Base-by-base conservation (phyloP, 345 rosid genomes). In the Citrus glauca region DNA sequence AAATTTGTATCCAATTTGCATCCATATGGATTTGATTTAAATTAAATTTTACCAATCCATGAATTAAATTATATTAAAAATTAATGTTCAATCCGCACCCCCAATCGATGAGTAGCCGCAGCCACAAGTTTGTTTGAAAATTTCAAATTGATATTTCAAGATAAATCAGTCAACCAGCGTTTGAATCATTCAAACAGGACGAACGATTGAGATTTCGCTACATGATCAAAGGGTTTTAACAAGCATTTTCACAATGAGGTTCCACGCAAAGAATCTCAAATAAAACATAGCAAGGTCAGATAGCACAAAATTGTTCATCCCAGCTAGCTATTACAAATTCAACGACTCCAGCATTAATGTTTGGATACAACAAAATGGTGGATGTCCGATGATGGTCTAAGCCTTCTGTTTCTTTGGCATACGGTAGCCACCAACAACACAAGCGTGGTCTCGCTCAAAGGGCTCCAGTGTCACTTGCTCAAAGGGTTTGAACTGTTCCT, bases 381-480 rank as follows among this genome's bases (percentile, higher is more conserved):
- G 56, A 50, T 4, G 56, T 16, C 6, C 4, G 25, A 38, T 28
- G n/a, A 38, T 20, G 7, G 28, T 14, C 61, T 75, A 76, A 69
- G 83, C 80, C 79, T 90, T 91, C 81, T 89, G 91, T 74, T 96
- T 92, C 93, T 92, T 94, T 0, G 97, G 92, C 94, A 92, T 55
- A 0, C 99, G 87, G 83, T 96, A 96, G 33, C 84, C 94, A 3
- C 99, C 99, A 0, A 92, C 91, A 2, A 96, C 99, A 77, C 98
- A 94, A 4, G 98, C 98, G 77, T 96, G 99, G 81, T 94, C 99
- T 59, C 98, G 89, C 87, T 96, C 99, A 65, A 91, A 96, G 0
- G 98, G 98, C 88, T 94, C 99, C 1, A 92, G 91, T 25, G 97
- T 96, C 6, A 96, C 98, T 79, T 96, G 98, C 66, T 96, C 98